phyloP scores from a whole-genome alignment of 139 green algal genomes.

The Asterochloris erici region DNA sequence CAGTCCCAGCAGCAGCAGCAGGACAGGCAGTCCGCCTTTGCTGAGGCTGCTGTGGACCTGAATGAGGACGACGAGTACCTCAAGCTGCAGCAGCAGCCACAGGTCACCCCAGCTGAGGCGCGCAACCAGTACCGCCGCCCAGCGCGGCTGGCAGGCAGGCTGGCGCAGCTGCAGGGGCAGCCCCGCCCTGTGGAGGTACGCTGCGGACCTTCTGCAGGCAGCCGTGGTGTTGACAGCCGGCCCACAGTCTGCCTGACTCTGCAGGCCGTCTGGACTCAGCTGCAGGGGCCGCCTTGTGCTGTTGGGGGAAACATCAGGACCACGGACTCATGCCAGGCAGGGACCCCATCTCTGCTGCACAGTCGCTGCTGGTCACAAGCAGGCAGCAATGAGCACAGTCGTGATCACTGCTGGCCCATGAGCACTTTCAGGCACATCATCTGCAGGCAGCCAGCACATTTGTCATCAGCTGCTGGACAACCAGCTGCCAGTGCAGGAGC shows the following conservation, averaged over 20 bases:
- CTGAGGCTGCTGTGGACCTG: background rate
- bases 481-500: background rate
- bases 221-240: slow-evolving; percentile 1
- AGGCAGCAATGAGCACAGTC: too few relatives aligned
- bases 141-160: background rate
- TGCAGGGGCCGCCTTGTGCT: background rate
- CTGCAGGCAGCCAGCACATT: background rate
- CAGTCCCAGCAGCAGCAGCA: background rate
- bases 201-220: background rate
- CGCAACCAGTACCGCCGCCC: background rate
- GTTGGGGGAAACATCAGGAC: too few relatives aligned
- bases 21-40: background rate
- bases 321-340: too few relatives aligned
- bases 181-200: background rate
- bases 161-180: background rate
- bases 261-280: background rate
- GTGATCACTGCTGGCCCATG: too few relatives aligned
- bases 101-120: too few relatives aligned
- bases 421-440: too few relatives aligned
- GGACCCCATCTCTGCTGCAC: too few relatives aligned
- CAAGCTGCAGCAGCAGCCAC: background rate
- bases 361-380: too few relatives aligned
- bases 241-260: background rate
- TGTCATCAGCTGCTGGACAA: background rate
- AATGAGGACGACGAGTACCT: background rate